Evolutionary conservation across 768 basidiomycete species (phyloP), one percentile per base, ranked within the genome.

Genomic region (Suillus occidentalis): DNA sequence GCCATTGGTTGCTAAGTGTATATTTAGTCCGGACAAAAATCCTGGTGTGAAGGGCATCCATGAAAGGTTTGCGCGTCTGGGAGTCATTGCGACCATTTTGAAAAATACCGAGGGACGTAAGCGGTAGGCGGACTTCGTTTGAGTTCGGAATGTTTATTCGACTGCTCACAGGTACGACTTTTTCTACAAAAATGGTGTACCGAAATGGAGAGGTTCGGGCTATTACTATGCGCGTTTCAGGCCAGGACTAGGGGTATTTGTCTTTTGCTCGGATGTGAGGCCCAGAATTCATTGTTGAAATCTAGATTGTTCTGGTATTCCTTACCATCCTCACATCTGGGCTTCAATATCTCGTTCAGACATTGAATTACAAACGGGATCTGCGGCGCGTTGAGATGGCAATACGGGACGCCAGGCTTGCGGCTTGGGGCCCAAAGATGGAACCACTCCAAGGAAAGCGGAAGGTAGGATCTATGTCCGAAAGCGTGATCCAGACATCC

Each of bases 171-270:
- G 93, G 69, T 94, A 94, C 67, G 91, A 94, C 75, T 92, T 92
- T 76, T 99, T 99, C 84, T 92, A 92, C 83, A 95, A 97, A 78
- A 98, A 98, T 67, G 97, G 97, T 25, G 95, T 99, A 4, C 97
- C 97, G 0, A 92, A 85, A 74, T 99, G 97, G 97, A 84, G 96
- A 68, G 97, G 95, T 18, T 95, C 93, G 39, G 93, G 94, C 52
- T 98, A 99, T 78, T 98, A 98, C 77, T 99, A 99, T 77, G 87
- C 93, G 37, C 89, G 97, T 61, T 99, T 92, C 83, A 85, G 97
- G 37, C 97, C 97, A n/a, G 94, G 95, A 31, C 82, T 99, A 66
- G 87, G 87, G 65, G 91, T 91, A 70, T 67, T 86, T 74, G 7
- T 59, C 13, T 42, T 59, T 42, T 50, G 16, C 58, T 50, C 63